Evolutionary conservation across 2,329 filamentous ascomycete genomes (phyloP).

Genomic region (Tolypocladium tropicale): DNA sequence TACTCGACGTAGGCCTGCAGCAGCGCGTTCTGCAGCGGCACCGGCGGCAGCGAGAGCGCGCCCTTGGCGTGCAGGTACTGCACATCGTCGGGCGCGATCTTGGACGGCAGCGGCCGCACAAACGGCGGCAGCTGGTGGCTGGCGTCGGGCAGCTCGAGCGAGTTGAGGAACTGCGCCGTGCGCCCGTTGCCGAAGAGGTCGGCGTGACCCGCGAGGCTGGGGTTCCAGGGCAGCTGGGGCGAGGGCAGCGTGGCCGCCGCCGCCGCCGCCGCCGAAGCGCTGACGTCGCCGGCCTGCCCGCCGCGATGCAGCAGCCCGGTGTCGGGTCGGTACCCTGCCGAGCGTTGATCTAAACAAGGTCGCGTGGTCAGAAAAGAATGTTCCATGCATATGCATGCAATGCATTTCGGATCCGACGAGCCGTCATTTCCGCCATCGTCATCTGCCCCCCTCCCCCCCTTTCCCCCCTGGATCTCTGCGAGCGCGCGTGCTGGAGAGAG

Average conservation of each 20-base stretch:
- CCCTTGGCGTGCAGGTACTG: constrained; percentile 77
- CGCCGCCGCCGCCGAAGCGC: background rate
- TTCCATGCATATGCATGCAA: background rate
- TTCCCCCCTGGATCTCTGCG: no score
- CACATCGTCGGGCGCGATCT: constrained; percentile 72
- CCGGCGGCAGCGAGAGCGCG: constrained; percentile 64
- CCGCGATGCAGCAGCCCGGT: constrained; percentile 14
- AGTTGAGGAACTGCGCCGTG: constrained; percentile 31
- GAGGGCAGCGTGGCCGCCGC: constrained; percentile 7
- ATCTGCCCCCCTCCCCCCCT: no score
- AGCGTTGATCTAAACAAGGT: constrained; percentile 29
- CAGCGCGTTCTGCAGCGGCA: constrained; percentile 65
- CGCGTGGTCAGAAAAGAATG: constrained; percentile 21
- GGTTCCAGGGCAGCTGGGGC: constrained; percentile 14
- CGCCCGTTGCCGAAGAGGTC: constrained; percentile 26
- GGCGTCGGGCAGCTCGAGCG: constrained; percentile 37
- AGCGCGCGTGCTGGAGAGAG: background rate
- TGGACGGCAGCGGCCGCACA: constrained; percentile 67
- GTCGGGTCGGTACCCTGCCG: constrained; percentile 22
- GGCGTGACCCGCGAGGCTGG: constrained; percentile 14
- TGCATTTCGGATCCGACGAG: no score
- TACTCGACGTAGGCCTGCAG: constrained; percentile 78
- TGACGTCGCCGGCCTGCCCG: constrained; percentile 9
- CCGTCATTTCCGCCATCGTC: no score
- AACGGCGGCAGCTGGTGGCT: constrained; percentile 50